Evolutionary conservation across 768 basidiomycete genomes (phyloP), one percentile per base, ranked within the genome.

Genomic region (Porphyrellus cyaneotinctus): DNA sequence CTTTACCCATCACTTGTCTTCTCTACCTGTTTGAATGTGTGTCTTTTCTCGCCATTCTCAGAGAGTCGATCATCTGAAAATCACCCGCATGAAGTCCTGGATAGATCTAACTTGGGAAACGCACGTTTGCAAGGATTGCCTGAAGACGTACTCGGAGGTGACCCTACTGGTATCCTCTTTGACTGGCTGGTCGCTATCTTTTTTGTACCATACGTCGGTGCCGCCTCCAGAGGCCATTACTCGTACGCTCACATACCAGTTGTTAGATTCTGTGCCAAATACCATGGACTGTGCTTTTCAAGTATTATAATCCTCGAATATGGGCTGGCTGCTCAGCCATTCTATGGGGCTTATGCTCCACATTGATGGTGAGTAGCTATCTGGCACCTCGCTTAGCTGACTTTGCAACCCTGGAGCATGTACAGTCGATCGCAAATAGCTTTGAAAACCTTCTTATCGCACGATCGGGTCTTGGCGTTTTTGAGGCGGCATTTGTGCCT

Each of bases 51-150:
- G 35, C 10, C 20, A 11, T n/a, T n/a, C n/a, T n/a, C n/a, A n/a
- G n/a, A n/a, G n/a, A n/a, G n/a, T n/a, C n/a, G n/a, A n/a, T n/a
- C 14, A 11, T 42, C 38, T 51, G 39, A 5, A 9, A 50, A 9
- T 24, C n/a, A 30, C 15, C 23, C 45, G 11, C 24, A 18, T 49
- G 24, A 42, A 72, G 68, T 83, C 63, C 74, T 92, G 46, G 89
- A 91, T 65, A 79, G 90, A 47, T 83, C 85, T 1, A 90, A 90
- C 63, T 63, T 90, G 35, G 89, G 88, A n/a, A 91, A 91, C 64
- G 89, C 89, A 43, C 78, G 88, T 43, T 72, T 90, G 35, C 86
- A 86, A 70, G 83, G 85, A 12, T 69, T 91, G 12, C 78, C 84
- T 4, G 64, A 79, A 37, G 85, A 90, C 53, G 70, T 74, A 11